A percentile compares a stretch with the other conserved stretches of the same genome.
Conservation (phyloP, 805 yeast genomes). For the Wickerhamiella siamensis region DNA sequence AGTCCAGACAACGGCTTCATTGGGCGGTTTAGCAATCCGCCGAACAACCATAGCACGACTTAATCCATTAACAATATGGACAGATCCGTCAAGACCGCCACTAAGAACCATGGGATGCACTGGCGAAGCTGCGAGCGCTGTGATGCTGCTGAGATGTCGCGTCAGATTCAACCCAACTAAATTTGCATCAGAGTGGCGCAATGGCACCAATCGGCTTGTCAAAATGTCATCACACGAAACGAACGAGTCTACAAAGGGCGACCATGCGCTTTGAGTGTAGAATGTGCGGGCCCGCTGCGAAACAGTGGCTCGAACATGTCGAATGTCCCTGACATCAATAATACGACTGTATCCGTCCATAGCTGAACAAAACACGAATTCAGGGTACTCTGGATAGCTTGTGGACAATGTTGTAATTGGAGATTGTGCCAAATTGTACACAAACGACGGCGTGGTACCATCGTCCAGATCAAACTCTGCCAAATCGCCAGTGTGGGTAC, state of each 20-base stretch:
- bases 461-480: slow-evolving; percentile 37
- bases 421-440: slow-evolving; percentile 28
- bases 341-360: slow-evolving; percentile 32
- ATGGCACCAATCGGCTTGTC: slow-evolving; percentile 26
- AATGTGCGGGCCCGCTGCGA: slow-evolving; percentile 20
- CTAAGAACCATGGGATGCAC: slow-evolving; percentile 34
- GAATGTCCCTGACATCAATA: slow-evolving; percentile 24
- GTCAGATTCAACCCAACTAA: slow-evolving; percentile 25
- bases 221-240: slow-evolving; percentile 31
- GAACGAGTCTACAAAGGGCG: slow-evolving; percentile 22
- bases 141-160: slow-evolving; percentile 30
- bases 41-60: slow-evolving; percentile 21
- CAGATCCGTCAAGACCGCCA: slow-evolving; percentile 38
- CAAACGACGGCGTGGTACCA: slow-evolving; percentile 25
- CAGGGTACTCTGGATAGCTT: slow-evolving; percentile 27
- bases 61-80: slow-evolving; percentile 30
- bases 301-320: slow-evolving; percentile 9
- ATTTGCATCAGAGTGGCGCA: slow-evolving; percentile 22
- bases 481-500: slow-evolving; percentile 43
- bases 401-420: slow-evolving; percentile 26
- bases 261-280: slow-evolving; percentile 21
- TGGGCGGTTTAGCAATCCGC: slow-evolving; percentile 16
- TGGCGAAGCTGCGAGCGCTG: slow-evolving; percentile 29
- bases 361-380: slow-evolving; percentile 25
- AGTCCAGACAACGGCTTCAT: slow-evolving; percentile 20